These are phyloP conservation scores for Phytophthora pini DNA, from an alignment of 352 stramenopile genomes.

Conservation along the genomic window DNA sequence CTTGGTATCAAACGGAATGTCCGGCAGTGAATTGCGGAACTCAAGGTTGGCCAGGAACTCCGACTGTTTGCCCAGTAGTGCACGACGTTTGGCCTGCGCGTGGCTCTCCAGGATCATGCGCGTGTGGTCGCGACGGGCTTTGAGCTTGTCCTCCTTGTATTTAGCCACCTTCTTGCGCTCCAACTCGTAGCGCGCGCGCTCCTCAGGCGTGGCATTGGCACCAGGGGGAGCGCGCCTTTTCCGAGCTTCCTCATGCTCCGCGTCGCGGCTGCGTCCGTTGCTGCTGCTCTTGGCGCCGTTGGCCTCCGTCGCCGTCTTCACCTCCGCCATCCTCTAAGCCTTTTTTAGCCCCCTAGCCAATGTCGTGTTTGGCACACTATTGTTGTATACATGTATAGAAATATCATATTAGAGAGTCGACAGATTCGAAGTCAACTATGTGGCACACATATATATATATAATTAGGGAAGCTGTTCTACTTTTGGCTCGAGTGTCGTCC, in stretches of 20 bases:
- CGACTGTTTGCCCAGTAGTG: constrained; percentile 82
- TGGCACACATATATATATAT: background rate
- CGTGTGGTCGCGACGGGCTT: constrained; percentile 84
- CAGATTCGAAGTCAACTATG: background rate
- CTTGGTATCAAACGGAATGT: constrained; percentile 88
- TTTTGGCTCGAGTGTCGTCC: constrained; percentile 1
- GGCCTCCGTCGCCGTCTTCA: constrained; percentile 28
- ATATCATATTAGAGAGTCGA: too few relatives aligned
- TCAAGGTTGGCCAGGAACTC: constrained; percentile 84
- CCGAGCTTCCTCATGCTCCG: constrained; percentile 42
- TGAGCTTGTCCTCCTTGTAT: constrained; percentile 91
- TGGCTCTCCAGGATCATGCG: constrained; percentile 89
- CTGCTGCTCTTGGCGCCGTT: constrained; percentile 31
- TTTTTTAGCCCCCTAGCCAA: background rate
- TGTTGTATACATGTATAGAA: too few relatives aligned
- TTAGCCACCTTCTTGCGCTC: constrained; percentile 90
- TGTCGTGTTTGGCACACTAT: constrained; percentile 9
- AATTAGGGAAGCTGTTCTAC: background rate
- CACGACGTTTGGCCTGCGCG: constrained; percentile 82
- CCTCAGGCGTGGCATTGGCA: constrained; percentile 63
- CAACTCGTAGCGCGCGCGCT: constrained; percentile 82
- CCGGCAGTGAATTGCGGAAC: constrained; percentile 84
- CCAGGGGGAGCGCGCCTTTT: constrained; percentile 56
- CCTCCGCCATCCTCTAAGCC: constrained; percentile 26
- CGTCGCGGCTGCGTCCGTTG: constrained; percentile 28